phyloP scores from a whole-genome alignment of 805 yeast species.

The Naumovozyma dairenensis region DNA sequence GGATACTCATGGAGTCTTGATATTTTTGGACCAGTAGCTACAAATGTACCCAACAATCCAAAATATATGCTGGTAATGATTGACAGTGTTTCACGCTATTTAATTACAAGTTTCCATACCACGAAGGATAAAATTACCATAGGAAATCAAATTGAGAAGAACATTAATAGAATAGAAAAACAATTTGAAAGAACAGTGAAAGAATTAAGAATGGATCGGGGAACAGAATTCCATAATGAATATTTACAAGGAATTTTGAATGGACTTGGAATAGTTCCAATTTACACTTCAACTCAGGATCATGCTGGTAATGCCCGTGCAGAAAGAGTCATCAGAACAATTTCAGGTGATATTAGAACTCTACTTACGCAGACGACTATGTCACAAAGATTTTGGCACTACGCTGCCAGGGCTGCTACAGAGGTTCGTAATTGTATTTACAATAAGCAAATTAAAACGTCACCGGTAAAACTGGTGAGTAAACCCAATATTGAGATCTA shows the following conservation, averaged over 20 bases:
- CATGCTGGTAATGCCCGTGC: slow-evolving; percentile 8
- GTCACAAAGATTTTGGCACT: slow-evolving; percentile 2
- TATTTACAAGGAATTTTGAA: background rate
- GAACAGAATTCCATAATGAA: slow-evolving; percentile 5
- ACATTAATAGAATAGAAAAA: slow-evolving; percentile 1
- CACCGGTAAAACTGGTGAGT: background rate
- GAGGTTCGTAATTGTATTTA: slow-evolving; percentile 3
- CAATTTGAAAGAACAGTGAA: slow-evolving; percentile 3
- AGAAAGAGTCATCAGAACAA: slow-evolving; percentile 5
- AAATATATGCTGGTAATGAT: slow-evolving; percentile 5
- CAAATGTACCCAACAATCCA: background rate
- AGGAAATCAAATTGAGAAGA: slow-evolving; percentile 1
- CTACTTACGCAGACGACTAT: background rate
- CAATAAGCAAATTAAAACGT: background rate
- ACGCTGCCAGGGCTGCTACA: slow-evolving; percentile 5
- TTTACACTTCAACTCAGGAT: slow-evolving; percentile 3
- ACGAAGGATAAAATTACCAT: background rate
- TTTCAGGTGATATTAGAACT: slow-evolving; percentile 2
- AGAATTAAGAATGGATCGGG: slow-evolving; percentile 5
- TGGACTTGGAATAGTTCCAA: slow-evolving; percentile 2
- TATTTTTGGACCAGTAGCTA: slow-evolving; percentile 4
- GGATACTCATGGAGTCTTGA: slow-evolving; percentile 6
- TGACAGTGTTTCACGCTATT: slow-evolving; percentile 6
- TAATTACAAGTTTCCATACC: slow-evolving; percentile 2
- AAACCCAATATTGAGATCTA: background rate